Base-by-base conservation (phyloP, 2,329 filamentous ascomycete genomes). In the Beauveria pseudobassiana region DNA sequence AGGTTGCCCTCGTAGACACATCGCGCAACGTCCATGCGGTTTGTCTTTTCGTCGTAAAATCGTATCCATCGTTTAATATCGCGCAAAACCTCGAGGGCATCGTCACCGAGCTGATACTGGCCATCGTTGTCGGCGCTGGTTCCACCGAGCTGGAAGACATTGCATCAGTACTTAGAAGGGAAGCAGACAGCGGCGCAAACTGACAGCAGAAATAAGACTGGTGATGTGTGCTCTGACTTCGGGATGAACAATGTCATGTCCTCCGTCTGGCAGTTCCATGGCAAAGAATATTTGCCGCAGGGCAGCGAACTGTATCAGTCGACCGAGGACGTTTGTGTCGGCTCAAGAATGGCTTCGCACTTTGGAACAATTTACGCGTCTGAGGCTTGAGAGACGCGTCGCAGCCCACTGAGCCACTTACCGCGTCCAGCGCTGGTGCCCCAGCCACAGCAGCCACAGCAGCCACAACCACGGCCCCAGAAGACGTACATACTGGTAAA, bases 31-130 rank as follows among this genome's bases (percentile, higher is more conserved):
- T 99, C 95, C 81, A 96, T 89, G 67, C 93, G 88, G 72, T 96
- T 96, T 66, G 88, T 86, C 73, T 96, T 96, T 72, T 96, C 90
- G 74, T 97, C 93, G 80, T 95, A 95, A 65, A 96, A 86, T 68
- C 91, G 92, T 67, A 99, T 83, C 95, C 95, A 99, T 84, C 89
- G 88, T 72, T 95, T 93, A 60, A 99, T 82, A 76, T 99, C 95
- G 65, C 93, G 92, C 62, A 99, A 80, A 70, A 93, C 95, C 62
- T 95, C 90, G 63, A 96, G 80, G 14, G 93, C 93, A 72, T 97
- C 93, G 75, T 98, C 93, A 75, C 95, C 95, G 42, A 98, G 86
- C 49, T 91, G 83, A 74, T 99, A 99, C 70, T 83, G 83, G 62
- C 90, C 90, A 70, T 92, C 87, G 69, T 93, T 87, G 67, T 91